Evolutionary conservation across 306 rosid genomes (phyloP), one percentile per base, ranked within the genome.

Genomic region (Quillaja saponaria): DNA sequence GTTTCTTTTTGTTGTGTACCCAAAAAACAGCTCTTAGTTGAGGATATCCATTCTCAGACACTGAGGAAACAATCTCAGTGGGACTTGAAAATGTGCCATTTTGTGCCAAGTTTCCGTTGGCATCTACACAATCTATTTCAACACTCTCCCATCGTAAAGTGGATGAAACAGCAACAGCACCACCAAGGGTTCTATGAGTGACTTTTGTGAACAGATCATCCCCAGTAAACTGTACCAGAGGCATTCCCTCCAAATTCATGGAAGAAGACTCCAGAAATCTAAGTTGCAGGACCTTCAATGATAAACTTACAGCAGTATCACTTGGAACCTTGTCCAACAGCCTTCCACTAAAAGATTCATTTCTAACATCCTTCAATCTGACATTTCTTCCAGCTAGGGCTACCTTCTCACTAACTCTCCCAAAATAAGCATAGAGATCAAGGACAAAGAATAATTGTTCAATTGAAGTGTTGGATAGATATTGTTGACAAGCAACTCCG

Each of bases 391-490:
- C 90, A 25, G 80, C 75, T 58, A 68, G 71, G 37, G 80, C 80
- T 61, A 91, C 82, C 78, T 84, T 88, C 63, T 91, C 97, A 75
- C 84, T 77, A 58, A 88, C 87, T 71, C 61, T 76, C 45, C 95
- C 97, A 68, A 88, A 86, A 83, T 88, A 86, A 51, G 75, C 81
- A 66, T 88, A 91, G 35, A 91, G 88, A 81, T 88, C 97, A 50
- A 91, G 85, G 67, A 88, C 91, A 56, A 88, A 91, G 77, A 84
- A 86, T 65, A 91, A 74, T 69, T 91, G 96, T 72, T 88, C 97
- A 52, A 86, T 88, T 46, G 97, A 88, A 28, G 97, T 82, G 74
- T 91, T 88, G 16, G 97, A 88, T 45, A 84, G 47, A 75, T 71
- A 88, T 66, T 84, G 91, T 60, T 86, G 80, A 58, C 90, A 91